phyloP scores from a whole-genome alignment of 441 rosid genomes.

The Theobroma grandiflorum region DNA sequence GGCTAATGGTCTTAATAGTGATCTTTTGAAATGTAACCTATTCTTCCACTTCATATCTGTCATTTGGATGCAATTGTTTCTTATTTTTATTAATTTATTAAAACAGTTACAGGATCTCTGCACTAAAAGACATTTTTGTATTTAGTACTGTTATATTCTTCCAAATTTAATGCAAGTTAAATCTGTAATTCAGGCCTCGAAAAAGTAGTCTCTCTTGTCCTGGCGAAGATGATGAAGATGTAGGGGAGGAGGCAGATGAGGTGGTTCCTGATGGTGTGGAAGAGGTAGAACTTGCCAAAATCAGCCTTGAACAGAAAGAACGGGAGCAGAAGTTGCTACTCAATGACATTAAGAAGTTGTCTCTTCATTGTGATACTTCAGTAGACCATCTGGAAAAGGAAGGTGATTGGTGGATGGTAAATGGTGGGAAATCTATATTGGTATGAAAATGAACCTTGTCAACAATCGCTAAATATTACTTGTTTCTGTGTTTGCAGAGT shows the following conservation, averaged over 20 bases:
- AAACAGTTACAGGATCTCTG: conserved; percentile 7
- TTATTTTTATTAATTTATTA: conserved; percentile 22
- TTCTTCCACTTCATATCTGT: not conserved
- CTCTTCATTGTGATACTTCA: conserved; percentile 59
- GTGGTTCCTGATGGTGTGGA: conserved; percentile 99
- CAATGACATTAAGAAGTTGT: conserved; percentile 83
- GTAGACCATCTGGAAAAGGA: conserved; percentile 60
- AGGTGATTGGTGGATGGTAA: conserved; percentile 81
- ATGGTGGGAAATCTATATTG: conserved; percentile 72
- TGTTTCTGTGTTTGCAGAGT: conserved; percentile 15
- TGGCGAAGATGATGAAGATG: conserved; percentile 95
- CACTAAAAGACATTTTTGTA: not conserved
- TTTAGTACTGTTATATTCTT: conserved; percentile 20
- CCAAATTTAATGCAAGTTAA: conserved; percentile 20
- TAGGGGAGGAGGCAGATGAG: conserved; percentile 98
- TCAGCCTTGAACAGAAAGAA: conserved; percentile 85
- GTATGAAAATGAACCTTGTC: conserved; percentile 52
- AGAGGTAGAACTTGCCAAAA: conserved; percentile 97
- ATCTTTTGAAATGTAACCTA: conserved; percentile 6
- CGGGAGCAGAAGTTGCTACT: conserved; percentile 79
- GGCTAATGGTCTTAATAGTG: not conserved
- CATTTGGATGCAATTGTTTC: conserved; percentile 16
- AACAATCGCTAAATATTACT: conserved; percentile 10
- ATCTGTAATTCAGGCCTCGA: conserved; percentile 75
- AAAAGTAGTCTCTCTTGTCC: conserved; percentile 91